These are phyloP conservation scores for Linum lewisii DNA, from an alignment of 345 rosid genomes.

Conservation along the genomic window DNA sequence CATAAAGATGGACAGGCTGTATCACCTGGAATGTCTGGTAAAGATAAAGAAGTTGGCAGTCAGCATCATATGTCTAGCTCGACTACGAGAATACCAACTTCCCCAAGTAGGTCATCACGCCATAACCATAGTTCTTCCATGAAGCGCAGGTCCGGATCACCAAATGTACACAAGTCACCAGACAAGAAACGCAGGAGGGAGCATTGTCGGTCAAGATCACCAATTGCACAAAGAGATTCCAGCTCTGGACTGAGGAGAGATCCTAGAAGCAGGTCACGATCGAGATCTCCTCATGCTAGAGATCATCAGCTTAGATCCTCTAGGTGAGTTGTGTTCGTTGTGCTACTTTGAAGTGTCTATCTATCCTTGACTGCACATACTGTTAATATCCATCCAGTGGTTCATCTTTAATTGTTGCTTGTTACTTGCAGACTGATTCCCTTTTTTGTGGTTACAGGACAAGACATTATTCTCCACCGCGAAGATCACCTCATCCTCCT, in stretches of 20 bases:
- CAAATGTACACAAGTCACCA: slow-evolving; percentile 10
- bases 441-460: slow-evolving; percentile 14
- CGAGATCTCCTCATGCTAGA: slow-evolving; percentile 21
- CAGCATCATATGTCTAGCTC: slow-evolving; percentile 5
- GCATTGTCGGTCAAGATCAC: slow-evolving; percentile 16
- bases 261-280: slow-evolving; percentile 8
- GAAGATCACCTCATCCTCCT: slow-evolving; percentile 22
- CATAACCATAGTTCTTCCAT: slow-evolving; percentile 14
- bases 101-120: slow-evolving; percentile 5
- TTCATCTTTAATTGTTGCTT: too few relatives aligned
- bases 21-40: slow-evolving; percentile 13
- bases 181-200: slow-evolving; percentile 2
- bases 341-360: not conserved
- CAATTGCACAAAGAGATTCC: slow-evolving; percentile 10
- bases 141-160: too few relatives aligned
- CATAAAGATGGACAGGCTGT: slow-evolving; percentile 2
- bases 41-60: slow-evolving; percentile 1
- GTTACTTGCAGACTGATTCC: too few relatives aligned
- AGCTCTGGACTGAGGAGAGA: slow-evolving; percentile 14
- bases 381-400: too few relatives aligned
- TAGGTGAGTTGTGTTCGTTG: slow-evolving; percentile 8
- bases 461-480: slow-evolving; percentile 17
- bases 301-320: too few relatives aligned
- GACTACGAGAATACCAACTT: not conserved
- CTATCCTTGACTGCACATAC: too few relatives aligned